Evolutionary conservation across 129 eudicot species (phyloP), one percentile per base, ranked within the genome.

Genomic region (Helichrysum umbraculigerum): DNA sequence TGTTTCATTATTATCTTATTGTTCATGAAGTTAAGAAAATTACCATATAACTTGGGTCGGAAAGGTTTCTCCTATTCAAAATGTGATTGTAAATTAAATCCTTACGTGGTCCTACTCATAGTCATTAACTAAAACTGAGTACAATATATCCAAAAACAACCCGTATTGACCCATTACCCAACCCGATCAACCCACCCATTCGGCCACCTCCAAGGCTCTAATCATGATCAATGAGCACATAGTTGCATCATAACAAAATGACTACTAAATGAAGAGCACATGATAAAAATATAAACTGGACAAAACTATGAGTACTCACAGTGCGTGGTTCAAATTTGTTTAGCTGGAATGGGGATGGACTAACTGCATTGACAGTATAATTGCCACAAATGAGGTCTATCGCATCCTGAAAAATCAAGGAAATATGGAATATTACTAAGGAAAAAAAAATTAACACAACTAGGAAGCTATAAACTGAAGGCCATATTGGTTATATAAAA

Each of bases 311-410:
- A n/a, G 25, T 16, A 73, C 97, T 89, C 81, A 94, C 99, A 25
- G 94, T 81, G 35, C 89, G 78, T 56, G 93, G 47, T 51, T 91
- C 98, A 70, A 81, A 81, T 80, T 86, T 87, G 76, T 80, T 86
- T 72, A 73, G 82, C 83, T 87, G 89, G 76, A 82, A 83, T 2
- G 92, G 93, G 44, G 96, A 91, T 61, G 88, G 94, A 7, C 87
- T 79, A 57, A 76, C 59, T 79, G 87, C 88, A 81, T 71, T 86
- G 81, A 89, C 88, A 19, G 79, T 83, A 78, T 89, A 94, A 76
- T 82, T 93, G 35, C 99, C 99, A 66, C 93, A 86, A 22, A 94
- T 82, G 65, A 94, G 99, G 83, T 94, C 99, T 65, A 91, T 89
- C 44, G 99, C 99, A 78, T 94, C 99, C 99, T 94, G 91, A 41